A percentile compares a stretch with the other conserved stretches of the same genome.
Evolutionary conservation across 2,329 filamentous ascomycete species (phyloP).

Genomic region (Metarhizium rileyi): DNA sequence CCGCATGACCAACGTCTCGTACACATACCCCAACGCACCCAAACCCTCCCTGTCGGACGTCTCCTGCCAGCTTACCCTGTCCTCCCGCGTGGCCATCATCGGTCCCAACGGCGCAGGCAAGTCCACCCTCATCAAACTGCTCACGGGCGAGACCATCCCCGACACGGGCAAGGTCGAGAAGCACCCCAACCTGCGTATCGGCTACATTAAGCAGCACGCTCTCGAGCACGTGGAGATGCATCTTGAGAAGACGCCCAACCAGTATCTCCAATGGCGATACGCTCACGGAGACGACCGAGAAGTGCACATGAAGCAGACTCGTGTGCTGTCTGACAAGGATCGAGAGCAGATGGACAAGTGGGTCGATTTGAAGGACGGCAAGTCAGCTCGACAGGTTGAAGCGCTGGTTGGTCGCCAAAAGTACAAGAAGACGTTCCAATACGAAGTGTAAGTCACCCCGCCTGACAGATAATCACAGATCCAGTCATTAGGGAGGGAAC

Average conservation of each 20-base stretch:
- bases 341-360: constrained; percentile 84
- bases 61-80: constrained; percentile 78
- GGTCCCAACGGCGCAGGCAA: constrained; percentile 97
- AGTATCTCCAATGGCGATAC: constrained; percentile 98
- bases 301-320: constrained; percentile 95
- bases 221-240: constrained; percentile 99
- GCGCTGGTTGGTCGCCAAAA: constrained; percentile 92
- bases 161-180: constrained; percentile 85
- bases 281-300: constrained; percentile 95
- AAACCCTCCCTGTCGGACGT: constrained; percentile 86
- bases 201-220: constrained; percentile 99
- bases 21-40: constrained; percentile 79
- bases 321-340: constrained; percentile 76
- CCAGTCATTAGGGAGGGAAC: too few species aligned
- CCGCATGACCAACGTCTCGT: constrained; percentile 85
- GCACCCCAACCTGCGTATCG: constrained; percentile 96
- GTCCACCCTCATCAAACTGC: constrained; percentile 93
- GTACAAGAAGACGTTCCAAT: constrained; percentile 98
- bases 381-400: constrained; percentile 68
- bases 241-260: constrained; percentile 96
- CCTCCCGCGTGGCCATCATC: constrained; percentile 91
- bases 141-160: constrained; percentile 86
- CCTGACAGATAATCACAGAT: not conserved
- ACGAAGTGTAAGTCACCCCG: constrained; percentile 62
- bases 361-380: constrained; percentile 77